Evolutionary conservation across 139 green algal species (phyloP).

Genomic region (Nannochloris sp.): DNA sequence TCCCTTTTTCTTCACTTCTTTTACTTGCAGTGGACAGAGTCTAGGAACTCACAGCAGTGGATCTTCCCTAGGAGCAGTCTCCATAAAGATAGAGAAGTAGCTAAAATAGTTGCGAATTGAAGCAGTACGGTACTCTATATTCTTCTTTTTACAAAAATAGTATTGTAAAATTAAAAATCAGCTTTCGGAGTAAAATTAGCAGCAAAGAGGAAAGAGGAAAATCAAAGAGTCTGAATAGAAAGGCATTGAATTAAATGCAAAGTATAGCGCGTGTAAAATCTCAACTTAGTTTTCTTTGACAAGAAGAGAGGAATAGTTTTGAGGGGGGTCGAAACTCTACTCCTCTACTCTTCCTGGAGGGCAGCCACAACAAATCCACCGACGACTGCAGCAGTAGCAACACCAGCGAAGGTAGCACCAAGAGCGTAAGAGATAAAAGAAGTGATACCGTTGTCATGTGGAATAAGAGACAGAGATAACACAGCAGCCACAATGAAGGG

Average conservation of each 20-base stretch:
- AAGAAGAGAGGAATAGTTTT: no score
- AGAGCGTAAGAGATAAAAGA: conserved; percentile 22
- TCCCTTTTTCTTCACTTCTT: not conserved
- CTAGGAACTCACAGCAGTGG: conserved; percentile 42
- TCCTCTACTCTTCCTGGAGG: conserved; percentile 37
- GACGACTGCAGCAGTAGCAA: conserved; percentile 15
- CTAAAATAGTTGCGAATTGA: no score
- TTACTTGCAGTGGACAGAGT: conserved; percentile 21
- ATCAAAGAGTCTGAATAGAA: no score
- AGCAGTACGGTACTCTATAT: no score
- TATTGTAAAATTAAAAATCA: no score
- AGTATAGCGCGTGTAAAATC: no score
- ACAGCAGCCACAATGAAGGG: conserved; percentile 30
- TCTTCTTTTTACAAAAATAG: no score
- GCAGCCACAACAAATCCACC: conserved; percentile 37
- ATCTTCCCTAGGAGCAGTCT: conserved; percentile 17
- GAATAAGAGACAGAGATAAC: conserved; percentile 28
- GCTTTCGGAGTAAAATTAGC: no score
- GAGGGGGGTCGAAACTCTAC: no score
- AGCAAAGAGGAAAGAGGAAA: no score
- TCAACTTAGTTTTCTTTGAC: no score
- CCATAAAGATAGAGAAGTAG: conserved; percentile 6
- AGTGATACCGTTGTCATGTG: conserved; percentile 30
- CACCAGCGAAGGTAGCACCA: not conserved
- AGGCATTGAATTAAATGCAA: no score